phyloP scores from a whole-genome alignment of 208 protist species.

The Phytomonas sp. region DNA sequence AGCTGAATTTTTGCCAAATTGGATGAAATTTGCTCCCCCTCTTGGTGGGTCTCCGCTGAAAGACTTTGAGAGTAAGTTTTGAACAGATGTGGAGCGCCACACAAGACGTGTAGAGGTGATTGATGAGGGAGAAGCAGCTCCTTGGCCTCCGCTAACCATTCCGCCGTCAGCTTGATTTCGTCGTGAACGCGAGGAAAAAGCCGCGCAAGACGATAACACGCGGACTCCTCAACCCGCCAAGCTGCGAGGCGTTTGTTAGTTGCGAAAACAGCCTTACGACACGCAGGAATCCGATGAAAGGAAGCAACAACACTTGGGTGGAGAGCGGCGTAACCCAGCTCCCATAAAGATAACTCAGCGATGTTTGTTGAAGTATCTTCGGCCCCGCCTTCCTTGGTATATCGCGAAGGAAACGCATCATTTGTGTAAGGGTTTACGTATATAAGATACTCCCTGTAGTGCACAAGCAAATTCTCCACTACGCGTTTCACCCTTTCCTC shows the following conservation, averaged over 20 bases:
- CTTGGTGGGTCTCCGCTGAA: not conserved
- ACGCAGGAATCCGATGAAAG: not conserved
- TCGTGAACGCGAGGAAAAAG: slow-evolving; percentile 32
- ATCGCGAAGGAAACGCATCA: not conserved
- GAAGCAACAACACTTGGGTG: not conserved
- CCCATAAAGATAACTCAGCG: not conserved
- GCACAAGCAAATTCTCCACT: not conserved
- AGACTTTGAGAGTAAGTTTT: not conserved
- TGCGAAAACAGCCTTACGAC: not conserved
- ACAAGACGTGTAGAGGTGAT: slow-evolving; percentile 59
- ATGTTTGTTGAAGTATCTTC: not conserved
- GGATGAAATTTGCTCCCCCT: not conserved
- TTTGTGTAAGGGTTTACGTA: not conserved
- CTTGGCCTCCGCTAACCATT: slow-evolving; percentile 26
- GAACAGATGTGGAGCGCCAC: slow-evolving; percentile 49
- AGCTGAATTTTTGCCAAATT: not conserved
- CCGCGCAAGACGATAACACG: slow-evolving; percentile 73
- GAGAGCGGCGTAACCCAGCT: not conserved
- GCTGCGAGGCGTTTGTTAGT: slow-evolving; percentile 14
- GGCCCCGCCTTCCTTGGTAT: not conserved
- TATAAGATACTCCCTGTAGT: not conserved
- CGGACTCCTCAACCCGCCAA: slow-evolving; percentile 54
- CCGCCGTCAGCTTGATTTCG: slow-evolving; percentile 26
- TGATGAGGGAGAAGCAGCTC: slow-evolving; percentile 36
- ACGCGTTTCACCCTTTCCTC: not conserved